A percentile compares a stretch with the other conserved stretches of the same genome.
Evolutionary conservation across 306 rosid species (phyloP).

Genomic region (Amphicarpaea edgeworthii): DNA sequence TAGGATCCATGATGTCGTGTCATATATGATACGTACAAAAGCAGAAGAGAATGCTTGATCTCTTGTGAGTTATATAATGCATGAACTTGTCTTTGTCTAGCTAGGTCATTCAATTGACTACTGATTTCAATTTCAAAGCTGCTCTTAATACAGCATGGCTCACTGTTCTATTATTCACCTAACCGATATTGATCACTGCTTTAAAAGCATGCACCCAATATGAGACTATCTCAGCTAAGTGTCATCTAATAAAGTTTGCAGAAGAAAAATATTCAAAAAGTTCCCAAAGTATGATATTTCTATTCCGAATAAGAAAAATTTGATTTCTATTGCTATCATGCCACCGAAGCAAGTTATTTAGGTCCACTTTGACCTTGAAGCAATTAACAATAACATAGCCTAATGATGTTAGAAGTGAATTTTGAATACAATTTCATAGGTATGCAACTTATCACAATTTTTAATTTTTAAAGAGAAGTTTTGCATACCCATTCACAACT

Average conservation of each 20-base stretch:
- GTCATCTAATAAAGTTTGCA: neutral
- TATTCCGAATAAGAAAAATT: too few relatives aligned
- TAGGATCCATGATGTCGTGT: conserved; percentile 38
- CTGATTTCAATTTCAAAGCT: neutral
- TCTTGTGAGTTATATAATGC: too few relatives aligned
- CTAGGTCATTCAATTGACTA: neutral
- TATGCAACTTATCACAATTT: neutral
- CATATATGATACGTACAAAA: neutral
- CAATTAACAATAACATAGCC: too few relatives aligned
- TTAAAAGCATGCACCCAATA: neutral
- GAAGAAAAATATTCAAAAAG: neutral
- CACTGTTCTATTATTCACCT: neutral
- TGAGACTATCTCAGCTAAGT: neutral
- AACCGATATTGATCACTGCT: neutral
- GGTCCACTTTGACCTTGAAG: neutral
- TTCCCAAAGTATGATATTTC: neutral
- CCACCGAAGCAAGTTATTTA: neutral
- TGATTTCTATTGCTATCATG: neutral
- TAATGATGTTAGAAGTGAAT: neutral
- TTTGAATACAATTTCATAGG: neutral
- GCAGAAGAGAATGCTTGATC: neutral
- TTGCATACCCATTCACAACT: neutral
- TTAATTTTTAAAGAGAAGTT: neutral
- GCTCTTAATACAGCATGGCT: neutral
- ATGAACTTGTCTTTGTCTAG: neutral